A percentile compares a stretch with the other conserved stretches of the same genome.
phyloP scores from a whole-genome alignment of 331 rosid species.

The Rosa hybrid region DNA sequence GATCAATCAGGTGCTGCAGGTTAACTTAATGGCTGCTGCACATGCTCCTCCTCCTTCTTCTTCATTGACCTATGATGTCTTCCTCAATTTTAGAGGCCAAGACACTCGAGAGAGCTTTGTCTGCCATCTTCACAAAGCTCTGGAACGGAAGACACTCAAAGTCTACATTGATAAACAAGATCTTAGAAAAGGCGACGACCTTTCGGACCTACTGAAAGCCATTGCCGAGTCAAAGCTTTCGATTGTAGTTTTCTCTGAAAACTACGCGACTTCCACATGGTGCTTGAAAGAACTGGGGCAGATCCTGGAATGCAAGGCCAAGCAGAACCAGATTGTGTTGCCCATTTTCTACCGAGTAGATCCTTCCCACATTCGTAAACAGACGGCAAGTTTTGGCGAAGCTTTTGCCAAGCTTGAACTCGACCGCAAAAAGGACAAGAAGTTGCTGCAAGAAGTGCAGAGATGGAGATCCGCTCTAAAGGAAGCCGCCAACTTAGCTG shows the following conservation, averaged over 20 bases:
- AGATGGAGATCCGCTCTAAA: neutral
- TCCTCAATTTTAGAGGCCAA: constrained; percentile 11
- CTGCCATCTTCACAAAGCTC: neutral
- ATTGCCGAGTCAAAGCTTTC: neutral
- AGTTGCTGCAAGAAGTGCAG: neutral
- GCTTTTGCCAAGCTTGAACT: neutral
- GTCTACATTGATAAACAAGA: neutral
- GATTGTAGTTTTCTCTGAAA: neutral
- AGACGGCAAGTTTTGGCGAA: neutral
- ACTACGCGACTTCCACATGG: constrained; percentile 3
- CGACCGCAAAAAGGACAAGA: neutral
- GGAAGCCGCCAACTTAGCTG: neutral
- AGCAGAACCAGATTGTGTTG: neutral
- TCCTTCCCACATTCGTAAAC: neutral
- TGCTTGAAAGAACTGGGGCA: constrained; percentile 10
- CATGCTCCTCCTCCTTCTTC: neutral
- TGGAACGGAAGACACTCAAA: neutral
- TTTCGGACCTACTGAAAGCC: neutral
- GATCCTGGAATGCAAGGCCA: neutral
- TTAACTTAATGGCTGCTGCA: too few relatives aligned
- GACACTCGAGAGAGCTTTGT: neutral
- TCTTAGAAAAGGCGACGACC: neutral
- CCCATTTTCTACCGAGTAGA: constrained; percentile 13
- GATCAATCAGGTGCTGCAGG: too few relatives aligned
- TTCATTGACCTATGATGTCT: neutral